Evolutionary conservation across 1,139 yeast genomes (phyloP).

Genomic region (Yamadazyma aaseri): DNA sequence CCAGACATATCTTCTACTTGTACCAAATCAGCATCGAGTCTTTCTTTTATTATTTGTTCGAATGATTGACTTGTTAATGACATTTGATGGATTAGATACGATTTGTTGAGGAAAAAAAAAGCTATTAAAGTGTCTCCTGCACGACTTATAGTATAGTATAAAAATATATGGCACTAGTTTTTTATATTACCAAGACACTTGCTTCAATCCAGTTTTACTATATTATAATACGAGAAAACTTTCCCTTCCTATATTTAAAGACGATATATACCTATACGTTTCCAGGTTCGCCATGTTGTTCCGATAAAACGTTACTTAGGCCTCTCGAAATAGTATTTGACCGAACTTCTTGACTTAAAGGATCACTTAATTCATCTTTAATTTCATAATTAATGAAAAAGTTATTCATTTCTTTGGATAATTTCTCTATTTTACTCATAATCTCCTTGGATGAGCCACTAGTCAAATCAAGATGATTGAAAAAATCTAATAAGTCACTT

Average conservation of each 20-base stretch:
- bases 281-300: constrained; percentile 12
- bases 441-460: constrained; percentile 38
- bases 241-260: not conserved
- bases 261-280: constrained; percentile 3
- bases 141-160: too few relatives aligned
- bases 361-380: constrained; percentile 17
- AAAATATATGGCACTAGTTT: too few relatives aligned
- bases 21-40: constrained; percentile 52
- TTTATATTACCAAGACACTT: too few relatives aligned
- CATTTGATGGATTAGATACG: too few relatives aligned
- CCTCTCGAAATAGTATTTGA: constrained; percentile 36
- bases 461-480: constrained; percentile 24
- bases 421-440: constrained; percentile 31
- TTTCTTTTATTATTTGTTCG: constrained; percentile 45
- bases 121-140: too few relatives aligned
- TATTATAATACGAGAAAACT: too few relatives aligned
- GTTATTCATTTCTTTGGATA: constrained; percentile 28
- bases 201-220: too few relatives aligned
- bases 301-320: constrained; percentile 26
- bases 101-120: too few relatives aligned
- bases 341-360: constrained; percentile 29
- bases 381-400: constrained; percentile 26
- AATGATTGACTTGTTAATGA: constrained; percentile 47
- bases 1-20: constrained; percentile 75
- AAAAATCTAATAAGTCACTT: constrained; percentile 42